Evolutionary conservation across 371 early-diverging fungal species (phyloP), one percentile per base, ranked within the genome.

Genomic region (Mortierella sp.): DNA sequence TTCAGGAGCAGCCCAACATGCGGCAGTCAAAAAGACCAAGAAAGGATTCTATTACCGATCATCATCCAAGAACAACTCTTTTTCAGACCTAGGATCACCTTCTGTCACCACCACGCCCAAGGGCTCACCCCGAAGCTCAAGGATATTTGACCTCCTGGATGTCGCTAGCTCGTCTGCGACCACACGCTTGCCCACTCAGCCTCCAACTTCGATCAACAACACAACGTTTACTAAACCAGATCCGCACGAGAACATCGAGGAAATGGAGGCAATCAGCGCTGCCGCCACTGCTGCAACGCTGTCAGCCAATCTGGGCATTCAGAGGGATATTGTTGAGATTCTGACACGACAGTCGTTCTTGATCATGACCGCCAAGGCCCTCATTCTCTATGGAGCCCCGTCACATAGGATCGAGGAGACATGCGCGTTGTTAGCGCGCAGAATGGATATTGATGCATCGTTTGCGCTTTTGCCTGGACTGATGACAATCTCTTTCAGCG

Each of bases 401-500:
- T 84, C 88, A 1, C 89, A 88, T 67, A 81, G 90, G 26, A 64
- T 90, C 19, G 90, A 90, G 58, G 81, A 81, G 34, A 82, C 84
- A 23, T 80, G 89, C 71, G 71, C 82, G 3, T 63, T 80, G 23
- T 81, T 88, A 41, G 85, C 83, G 32, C 71, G 81, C 26, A 86
- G 84, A 9, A 70, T 93, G 51, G 89, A 87, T 26, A 85, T 93
- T 8, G 88, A 91, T 19, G 90, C 90, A 4, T 86, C 87, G 47
- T 91, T 90, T 58, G 89, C 90, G n/a, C 86, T 86, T 55, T 78
- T 92, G 61, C 93, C 93, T 6, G 88, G 88, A 27, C 82, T 92
- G 41, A 89, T 92, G 86, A 85, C 92, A 27, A 82, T 93, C 48
- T 85, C 89, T 6, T 92, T 93, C 56, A 86, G 89, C 65, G 91